Conservation (phyloP, 148 eudicot genomes). For the Cornus florida region DNA sequence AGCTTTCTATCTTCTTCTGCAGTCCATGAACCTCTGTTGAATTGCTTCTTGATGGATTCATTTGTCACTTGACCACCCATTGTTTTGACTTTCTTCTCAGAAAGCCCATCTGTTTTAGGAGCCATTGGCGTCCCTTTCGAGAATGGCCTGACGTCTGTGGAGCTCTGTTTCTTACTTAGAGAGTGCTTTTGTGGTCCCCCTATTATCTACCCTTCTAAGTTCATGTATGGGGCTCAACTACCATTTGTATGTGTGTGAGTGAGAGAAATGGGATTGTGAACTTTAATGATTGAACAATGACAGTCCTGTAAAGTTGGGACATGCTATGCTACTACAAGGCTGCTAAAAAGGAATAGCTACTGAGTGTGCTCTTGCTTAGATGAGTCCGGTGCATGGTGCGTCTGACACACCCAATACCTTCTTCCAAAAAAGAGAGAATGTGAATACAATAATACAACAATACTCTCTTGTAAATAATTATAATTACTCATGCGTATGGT, state of each 20-base stretch:
- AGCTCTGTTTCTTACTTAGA: background rate
- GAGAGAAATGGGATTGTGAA: background rate
- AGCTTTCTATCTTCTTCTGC: slow-evolving; percentile 62
- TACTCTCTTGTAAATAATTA: too few species aligned
- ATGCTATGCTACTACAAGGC: slow-evolving; percentile 4
- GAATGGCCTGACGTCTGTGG: background rate
- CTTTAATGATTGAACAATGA: slow-evolving; percentile 14
- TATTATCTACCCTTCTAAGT: slow-evolving; percentile 17
- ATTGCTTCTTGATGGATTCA: slow-evolving; percentile 17
- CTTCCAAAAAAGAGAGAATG: too few species aligned
- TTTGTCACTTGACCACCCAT: slow-evolving; percentile 10
- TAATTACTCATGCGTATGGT: too few species aligned
- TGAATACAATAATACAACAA: too few species aligned
- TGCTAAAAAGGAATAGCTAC: background rate
- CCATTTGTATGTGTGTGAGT: background rate
- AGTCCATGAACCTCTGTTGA: slow-evolving; percentile 73
- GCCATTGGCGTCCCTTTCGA: background rate
- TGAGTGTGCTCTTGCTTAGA: too few species aligned
- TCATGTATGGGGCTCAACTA: slow-evolving; percentile 6
- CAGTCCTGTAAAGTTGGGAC: background rate
- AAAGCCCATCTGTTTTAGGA: background rate
- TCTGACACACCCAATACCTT: too few species aligned
- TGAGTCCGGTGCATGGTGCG: too few species aligned
- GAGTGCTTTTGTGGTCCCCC: slow-evolving; percentile 1
- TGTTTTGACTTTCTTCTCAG: background rate